These are phyloP conservation scores for Saitozyma podzolica DNA, from an alignment of 768 basidiomycete genomes.

Conservation along the genomic window DNA sequence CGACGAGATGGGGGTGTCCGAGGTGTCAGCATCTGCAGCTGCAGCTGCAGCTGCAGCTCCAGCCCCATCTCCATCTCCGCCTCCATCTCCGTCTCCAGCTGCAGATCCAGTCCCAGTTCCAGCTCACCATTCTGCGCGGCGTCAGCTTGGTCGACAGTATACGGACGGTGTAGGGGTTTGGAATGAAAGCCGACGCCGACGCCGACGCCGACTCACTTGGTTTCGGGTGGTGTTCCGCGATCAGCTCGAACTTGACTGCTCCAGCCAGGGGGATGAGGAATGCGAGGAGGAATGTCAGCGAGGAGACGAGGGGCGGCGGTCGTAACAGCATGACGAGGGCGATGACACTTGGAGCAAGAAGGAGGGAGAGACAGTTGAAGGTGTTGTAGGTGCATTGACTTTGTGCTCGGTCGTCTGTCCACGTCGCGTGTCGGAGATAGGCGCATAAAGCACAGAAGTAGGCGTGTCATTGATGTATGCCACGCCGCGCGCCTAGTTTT, in stretches of 20 bases:
- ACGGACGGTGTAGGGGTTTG: background rate
- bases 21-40: no score
- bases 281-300: slow-evolving; percentile 37
- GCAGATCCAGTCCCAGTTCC: background rate
- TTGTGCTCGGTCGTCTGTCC: no score
- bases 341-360: no score
- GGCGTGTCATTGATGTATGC: no score
- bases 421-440: no score
- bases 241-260: slow-evolving; percentile 84
- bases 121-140: slow-evolving; percentile 9
- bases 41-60: slow-evolving; percentile 6
- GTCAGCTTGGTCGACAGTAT: background rate
- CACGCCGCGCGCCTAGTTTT: no score
- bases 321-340: no score
- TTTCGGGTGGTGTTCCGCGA: slow-evolving; percentile 69
- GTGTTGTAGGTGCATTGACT: no score
- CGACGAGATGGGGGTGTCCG: background rate
- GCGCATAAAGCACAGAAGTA: no score
- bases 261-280: slow-evolving; percentile 47
- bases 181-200: slow-evolving; percentile 7
- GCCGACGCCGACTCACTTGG: slow-evolving; percentile 54
- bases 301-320: slow-evolving; percentile 2
- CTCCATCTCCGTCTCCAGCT: background rate
- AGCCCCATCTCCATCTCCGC: background rate
- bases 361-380: no score